Evolutionary conservation across 768 basidiomycete species (phyloP).

Genomic region (Rhodotorula sphaerocarpa): DNA sequence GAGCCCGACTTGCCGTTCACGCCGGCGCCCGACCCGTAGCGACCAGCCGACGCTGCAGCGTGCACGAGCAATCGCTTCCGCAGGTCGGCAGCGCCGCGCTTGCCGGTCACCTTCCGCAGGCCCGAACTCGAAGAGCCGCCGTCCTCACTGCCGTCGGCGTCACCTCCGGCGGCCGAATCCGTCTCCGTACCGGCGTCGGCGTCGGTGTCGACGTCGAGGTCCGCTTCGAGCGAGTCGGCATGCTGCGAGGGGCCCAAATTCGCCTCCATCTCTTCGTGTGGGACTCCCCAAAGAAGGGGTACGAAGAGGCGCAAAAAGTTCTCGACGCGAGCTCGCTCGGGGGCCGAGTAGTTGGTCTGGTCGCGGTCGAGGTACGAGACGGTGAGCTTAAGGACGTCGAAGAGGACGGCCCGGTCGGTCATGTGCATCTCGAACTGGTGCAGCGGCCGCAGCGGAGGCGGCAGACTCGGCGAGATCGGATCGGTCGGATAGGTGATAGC

Average conservation of each 20-base stretch:
- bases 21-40: constrained; percentile 44
- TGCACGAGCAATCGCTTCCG: constrained; percentile 73
- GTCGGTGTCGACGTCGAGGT: constrained; percentile 61
- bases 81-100: constrained; percentile 53
- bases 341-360: constrained; percentile 52
- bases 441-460: constrained; percentile 48
- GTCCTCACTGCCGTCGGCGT: neutral
- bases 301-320: constrained; percentile 76
- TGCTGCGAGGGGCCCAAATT: constrained; percentile 42
- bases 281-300: constrained; percentile 62
- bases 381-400: constrained; percentile 77
- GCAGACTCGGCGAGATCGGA: constrained; percentile 35
- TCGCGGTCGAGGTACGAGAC: constrained; percentile 86
- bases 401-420: constrained; percentile 63
- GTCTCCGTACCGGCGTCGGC: constrained; percentile 49
- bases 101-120: constrained; percentile 39
- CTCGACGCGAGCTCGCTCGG: constrained; percentile 78
- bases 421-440: constrained; percentile 55
- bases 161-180: constrained; percentile 22
- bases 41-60: constrained; percentile 45
- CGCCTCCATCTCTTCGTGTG: constrained; percentile 47
- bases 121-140: neutral
- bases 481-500: constrained; percentile 41
- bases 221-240: constrained; percentile 29
- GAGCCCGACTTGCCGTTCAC: constrained; percentile 43